Evolutionary conservation across 208 protist species (phyloP).

Genomic region (Leishmania amazonensis): DNA sequence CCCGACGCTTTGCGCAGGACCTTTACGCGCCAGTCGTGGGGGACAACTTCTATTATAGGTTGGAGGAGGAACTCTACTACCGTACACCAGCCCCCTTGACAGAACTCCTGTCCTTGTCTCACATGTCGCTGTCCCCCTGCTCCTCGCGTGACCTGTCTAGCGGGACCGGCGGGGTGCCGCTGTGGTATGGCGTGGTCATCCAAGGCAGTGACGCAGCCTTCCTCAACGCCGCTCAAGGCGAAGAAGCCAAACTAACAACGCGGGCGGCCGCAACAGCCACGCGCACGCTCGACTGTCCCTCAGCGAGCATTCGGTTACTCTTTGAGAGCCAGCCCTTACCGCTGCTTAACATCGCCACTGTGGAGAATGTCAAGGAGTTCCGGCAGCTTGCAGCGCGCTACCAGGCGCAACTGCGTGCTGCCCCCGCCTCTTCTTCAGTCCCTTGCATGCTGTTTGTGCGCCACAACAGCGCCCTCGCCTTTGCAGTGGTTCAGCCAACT

Average conservation of each 20-base stretch:
- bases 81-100: constrained; percentile 21
- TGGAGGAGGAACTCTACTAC: constrained; percentile 32
- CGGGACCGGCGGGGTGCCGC: constrained; percentile 10
- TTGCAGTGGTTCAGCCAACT: constrained; percentile 51
- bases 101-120: constrained; percentile 21
- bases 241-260: background rate
- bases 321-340: constrained; percentile 30
- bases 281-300: background rate
- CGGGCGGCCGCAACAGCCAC: constrained; percentile 3
- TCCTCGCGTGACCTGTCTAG: background rate
- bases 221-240: constrained; percentile 1
- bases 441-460: constrained; percentile 34
- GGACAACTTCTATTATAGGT: constrained; percentile 21
- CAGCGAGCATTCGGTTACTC: constrained; percentile 22
- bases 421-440: constrained; percentile 6
- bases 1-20: constrained; percentile 15
- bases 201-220: constrained; percentile 16
- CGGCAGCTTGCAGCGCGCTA: constrained; percentile 17
- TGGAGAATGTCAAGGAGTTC: constrained; percentile 14
- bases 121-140: background rate
- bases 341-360: constrained; percentile 23
- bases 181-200: constrained; percentile 35
- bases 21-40: constrained; percentile 24
- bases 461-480: constrained; percentile 22
- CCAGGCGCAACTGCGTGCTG: constrained; percentile 27